These are phyloP conservation scores for Pascua sp. DNA, from an alignment of 1,284 basidiomycete genomes.

Conservation along the genomic window DNA sequence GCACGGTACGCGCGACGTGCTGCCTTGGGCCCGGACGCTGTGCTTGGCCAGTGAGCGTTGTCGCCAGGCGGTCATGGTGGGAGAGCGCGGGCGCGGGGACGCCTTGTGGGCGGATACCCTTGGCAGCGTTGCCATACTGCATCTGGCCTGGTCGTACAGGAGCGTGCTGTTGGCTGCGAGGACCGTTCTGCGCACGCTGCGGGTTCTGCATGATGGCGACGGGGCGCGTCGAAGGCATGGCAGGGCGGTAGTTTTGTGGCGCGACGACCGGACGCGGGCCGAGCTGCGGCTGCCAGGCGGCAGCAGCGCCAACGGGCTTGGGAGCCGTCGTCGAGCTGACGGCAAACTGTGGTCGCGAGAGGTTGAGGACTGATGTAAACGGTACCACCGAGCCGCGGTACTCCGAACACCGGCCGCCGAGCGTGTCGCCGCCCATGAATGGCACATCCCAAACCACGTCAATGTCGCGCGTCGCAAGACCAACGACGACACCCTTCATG, in stretches of 20 bases:
- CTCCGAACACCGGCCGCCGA: constrained; percentile 84
- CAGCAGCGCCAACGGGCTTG: constrained; percentile 37
- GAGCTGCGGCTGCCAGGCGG: constrained; percentile 63
- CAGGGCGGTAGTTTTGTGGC: constrained; percentile 61
- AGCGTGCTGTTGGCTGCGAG: neutral
- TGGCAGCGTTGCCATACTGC: constrained; percentile 44
- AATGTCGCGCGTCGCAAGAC: constrained; percentile 77
- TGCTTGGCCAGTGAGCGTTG: constrained; percentile 24
- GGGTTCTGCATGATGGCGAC: constrained; percentile 64
- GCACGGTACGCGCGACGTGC: constrained; percentile 12
- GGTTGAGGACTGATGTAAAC: constrained; percentile 78
- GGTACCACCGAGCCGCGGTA: constrained; percentile 83
- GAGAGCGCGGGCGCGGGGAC: constrained; percentile 6
- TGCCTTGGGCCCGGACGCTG: constrained; percentile 6
- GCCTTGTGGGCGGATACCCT: constrained; percentile 30
- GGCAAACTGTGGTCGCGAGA: constrained; percentile 75
- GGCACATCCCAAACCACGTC: constrained; percentile 96
- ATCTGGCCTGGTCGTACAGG: constrained; percentile 12
- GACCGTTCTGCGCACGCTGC: constrained; percentile 6
- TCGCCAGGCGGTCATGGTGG: constrained; percentile 34
- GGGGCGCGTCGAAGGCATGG: constrained; percentile 36
- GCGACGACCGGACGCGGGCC: constrained; percentile 64
- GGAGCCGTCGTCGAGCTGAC: constrained; percentile 54
- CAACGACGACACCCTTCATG: constrained; percentile 90
- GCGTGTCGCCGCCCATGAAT: constrained; percentile 87